A percentile compares a stretch with the other conserved stretches of the same genome.
These are phyloP conservation scores for Piper betle DNA, from an alignment of 164 flowering plant genomes.

Conservation along the genomic window DNA sequence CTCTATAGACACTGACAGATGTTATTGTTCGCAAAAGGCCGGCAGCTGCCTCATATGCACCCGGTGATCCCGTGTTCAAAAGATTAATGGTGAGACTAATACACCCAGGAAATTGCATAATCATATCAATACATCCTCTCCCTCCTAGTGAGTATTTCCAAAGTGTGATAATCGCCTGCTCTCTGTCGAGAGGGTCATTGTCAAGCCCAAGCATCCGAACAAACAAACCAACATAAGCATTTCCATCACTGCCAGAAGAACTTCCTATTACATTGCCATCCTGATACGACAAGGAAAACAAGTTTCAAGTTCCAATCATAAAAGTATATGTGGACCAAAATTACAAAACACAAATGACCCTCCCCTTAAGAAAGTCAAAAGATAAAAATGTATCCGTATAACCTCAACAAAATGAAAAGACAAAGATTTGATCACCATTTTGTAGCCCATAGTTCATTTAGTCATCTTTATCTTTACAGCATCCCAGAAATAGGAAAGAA, in stretches of 20 bases:
- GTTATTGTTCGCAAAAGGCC: conserved; percentile 62
- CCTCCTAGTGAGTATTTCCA: conserved; percentile 85
- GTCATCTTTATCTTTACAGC: too few species aligned
- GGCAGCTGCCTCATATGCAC: conserved; percentile 80
- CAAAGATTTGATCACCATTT: too few species aligned
- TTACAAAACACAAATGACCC: too few species aligned
- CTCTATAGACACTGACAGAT: conserved; percentile 42
- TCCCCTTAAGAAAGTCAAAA: too few species aligned
- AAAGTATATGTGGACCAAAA: too few species aligned
- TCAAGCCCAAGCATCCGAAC: conserved; percentile 80
- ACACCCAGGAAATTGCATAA: conserved; percentile 63
- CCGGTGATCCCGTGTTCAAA: conserved; percentile 50
- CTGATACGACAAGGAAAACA: conserved; percentile 19
- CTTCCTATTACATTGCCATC: conserved; percentile 18
- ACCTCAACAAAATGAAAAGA: too few species aligned
- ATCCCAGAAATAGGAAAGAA: too few species aligned
- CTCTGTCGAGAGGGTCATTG: conserved; percentile 70
- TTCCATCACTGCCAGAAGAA: conserved; percentile 26
- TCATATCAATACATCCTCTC: conserved; percentile 47
- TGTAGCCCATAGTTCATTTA: too few species aligned
- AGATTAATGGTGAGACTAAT: conserved; percentile 56
- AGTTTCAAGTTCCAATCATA: not conserved
- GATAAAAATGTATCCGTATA: too few species aligned
- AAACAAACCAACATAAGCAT: conserved; percentile 55
- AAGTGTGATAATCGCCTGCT: conserved; percentile 58